A percentile compares a stretch with the other conserved stretches of the same genome.
phyloP scores from a whole-genome alignment of 2,329 filamentous ascomycete genomes.

The Tolypocladium guangdongense region DNA sequence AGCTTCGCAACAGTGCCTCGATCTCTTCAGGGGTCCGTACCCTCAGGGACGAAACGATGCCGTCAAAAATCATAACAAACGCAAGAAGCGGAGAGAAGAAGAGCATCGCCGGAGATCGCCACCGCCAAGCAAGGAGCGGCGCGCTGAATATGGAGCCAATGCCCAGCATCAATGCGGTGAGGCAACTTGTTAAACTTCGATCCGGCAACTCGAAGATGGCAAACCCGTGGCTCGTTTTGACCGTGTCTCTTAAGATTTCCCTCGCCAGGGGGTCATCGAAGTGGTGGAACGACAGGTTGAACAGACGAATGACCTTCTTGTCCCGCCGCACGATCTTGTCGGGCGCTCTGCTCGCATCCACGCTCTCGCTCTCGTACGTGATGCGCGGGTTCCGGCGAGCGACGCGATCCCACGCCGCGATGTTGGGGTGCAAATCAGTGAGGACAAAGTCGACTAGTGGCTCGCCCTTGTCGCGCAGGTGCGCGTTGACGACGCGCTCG shows the following conservation, averaged over 20 bases:
- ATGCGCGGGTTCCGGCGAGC: conserved; percentile 43
- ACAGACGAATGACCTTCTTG: conserved; percentile 54
- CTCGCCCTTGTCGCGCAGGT: conserved; percentile 15
- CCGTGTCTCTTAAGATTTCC: conserved; percentile 51
- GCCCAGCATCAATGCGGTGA: conserved; percentile 42
- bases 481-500: conserved; percentile 45
- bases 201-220: conserved; percentile 69
- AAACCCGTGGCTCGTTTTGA: conserved; percentile 55
- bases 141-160: conserved; percentile 38
- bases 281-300: conserved; percentile 68
- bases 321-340: conserved; percentile 30
- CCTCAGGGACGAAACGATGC: conserved; percentile 53
- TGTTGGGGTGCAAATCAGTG: conserved; percentile 55
- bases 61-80: conserved; percentile 58
- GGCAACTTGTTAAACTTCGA: conserved; percentile 41
- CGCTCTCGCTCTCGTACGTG: conserved; percentile 45
- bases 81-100: conserved; percentile 46
- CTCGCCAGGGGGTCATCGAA: conserved; percentile 54
- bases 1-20: conserved; percentile 43
- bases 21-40: conserved; percentile 59
- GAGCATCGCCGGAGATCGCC: conserved; percentile 41
- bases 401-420: conserved; percentile 46
- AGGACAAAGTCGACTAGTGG: conserved; percentile 45
- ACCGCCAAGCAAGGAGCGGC: conserved; percentile 42
- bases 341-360: conserved; percentile 57